Conservation (phyloP, 768 basidiomycete genomes). For the Psilocybe cyanescens region DNA sequence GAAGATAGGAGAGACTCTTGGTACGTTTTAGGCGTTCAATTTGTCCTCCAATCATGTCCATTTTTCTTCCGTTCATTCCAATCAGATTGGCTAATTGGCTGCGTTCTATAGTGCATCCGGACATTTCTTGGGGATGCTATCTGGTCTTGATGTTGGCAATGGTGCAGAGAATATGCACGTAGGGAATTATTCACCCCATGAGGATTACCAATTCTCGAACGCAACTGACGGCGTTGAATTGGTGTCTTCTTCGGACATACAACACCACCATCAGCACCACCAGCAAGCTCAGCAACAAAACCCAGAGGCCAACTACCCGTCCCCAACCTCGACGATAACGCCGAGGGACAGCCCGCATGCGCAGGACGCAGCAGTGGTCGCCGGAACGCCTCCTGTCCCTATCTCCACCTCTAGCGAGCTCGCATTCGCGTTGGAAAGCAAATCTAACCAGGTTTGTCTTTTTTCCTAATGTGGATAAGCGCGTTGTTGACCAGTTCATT, state of each 20-base stretch:
- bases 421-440: constrained; percentile 29
- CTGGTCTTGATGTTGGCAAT: constrained; percentile 42
- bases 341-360: constrained; percentile 24
- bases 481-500: neutral
- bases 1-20: constrained; percentile 45
- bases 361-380: constrained; percentile 20
- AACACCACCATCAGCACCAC: constrained; percentile 9
- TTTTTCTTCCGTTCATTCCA: constrained; percentile 6
- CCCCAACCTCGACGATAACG: constrained; percentile 27
- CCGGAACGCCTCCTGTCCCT: constrained; percentile 16
- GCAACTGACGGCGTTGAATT: constrained; percentile 18
- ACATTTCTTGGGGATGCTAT: constrained; percentile 46
- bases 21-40: constrained; percentile 32
- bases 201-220: constrained; percentile 24
- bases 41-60: constrained; percentile 16
- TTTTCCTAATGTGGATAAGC: neutral
- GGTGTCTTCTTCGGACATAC: constrained; percentile 14
- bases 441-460: constrained; percentile 21
- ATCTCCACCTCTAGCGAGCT: constrained; percentile 31
- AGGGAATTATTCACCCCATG: constrained; percentile 28
- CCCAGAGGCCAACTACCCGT: constrained; percentile 22
- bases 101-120: constrained; percentile 32
- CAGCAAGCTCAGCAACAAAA: constrained; percentile 12
- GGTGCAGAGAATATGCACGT: constrained; percentile 18
- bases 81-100: constrained; percentile 6